A percentile compares a stretch with the other conserved stretches of the same genome.
Conservation (phyloP, 768 basidiomycete species). For the Mycena galopus region DNA sequence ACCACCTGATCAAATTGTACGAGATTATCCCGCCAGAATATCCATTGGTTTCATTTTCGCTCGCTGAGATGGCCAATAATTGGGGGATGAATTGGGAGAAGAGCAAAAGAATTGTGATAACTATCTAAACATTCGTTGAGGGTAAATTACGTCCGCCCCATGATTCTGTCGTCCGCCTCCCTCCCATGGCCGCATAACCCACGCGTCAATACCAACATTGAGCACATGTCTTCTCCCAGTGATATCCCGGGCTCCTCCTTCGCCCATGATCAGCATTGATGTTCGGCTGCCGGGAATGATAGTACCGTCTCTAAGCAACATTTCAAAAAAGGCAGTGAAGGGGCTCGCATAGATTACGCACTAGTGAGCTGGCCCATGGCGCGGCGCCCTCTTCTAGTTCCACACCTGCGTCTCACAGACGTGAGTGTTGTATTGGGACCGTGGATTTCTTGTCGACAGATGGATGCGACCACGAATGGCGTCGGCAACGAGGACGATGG, state of each 20-base stretch:
- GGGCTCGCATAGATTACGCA: too few species aligned
- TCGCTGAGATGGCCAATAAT: not conserved
- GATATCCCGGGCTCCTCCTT: too few species aligned
- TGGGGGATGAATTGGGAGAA: not conserved
- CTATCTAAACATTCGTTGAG: not conserved
- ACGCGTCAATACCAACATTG: too few species aligned
- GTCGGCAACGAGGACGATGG: not conserved
- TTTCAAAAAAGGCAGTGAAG: too few species aligned
- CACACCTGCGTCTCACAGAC: not conserved
- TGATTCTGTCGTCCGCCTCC: not conserved
- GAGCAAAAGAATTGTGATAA: not conserved
- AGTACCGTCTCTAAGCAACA: too few species aligned
- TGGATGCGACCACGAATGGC: not conserved
- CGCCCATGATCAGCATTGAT: too few species aligned
- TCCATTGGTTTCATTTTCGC: not conserved
- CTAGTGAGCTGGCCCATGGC: too few species aligned
- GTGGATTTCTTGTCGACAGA: not conserved
- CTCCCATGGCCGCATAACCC: too few species aligned
- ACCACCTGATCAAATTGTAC: not conserved
- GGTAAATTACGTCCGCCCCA: not conserved
- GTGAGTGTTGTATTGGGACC: not conserved
- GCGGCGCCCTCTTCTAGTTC: not conserved
- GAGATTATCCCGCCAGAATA: not conserved
- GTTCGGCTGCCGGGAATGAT: too few species aligned
- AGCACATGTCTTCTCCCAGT: too few species aligned